Evolutionary conservation across 371 early-diverging fungal species (phyloP).

Genomic region (Circinella umbellata): DNA sequence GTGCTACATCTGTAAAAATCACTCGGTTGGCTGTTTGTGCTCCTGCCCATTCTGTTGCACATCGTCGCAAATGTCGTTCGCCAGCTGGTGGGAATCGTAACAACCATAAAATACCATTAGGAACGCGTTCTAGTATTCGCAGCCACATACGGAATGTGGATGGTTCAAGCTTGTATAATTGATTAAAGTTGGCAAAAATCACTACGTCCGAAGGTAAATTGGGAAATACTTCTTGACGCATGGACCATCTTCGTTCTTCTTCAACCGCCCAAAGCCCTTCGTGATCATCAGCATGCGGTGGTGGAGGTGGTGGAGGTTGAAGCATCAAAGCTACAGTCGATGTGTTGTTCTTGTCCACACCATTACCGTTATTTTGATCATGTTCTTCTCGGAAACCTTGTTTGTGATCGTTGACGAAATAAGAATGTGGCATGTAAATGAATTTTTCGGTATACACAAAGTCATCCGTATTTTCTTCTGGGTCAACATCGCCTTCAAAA

Average conservation of each 20-base stretch:
- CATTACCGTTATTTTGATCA: neutral
- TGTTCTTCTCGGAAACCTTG: conserved; percentile 89
- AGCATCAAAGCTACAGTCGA: neutral
- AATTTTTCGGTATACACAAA: conserved; percentile 89
- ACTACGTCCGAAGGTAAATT: conserved; percentile 78
- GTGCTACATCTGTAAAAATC: conserved; percentile 92
- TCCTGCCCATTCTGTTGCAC: conserved; percentile 81
- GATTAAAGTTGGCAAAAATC: conserved; percentile 95
- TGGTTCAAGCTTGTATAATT: conserved; percentile 91
- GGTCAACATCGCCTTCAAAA: conserved; percentile 78
- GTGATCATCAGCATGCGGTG: conserved; percentile 34
- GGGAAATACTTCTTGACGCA: conserved; percentile 90
- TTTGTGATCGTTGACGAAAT: conserved; percentile 92
- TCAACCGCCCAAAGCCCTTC: conserved; percentile 76
- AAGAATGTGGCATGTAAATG: conserved; percentile 93
- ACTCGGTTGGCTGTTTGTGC: conserved; percentile 80
- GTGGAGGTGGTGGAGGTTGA: conserved; percentile 5
- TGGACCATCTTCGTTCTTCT: conserved; percentile 81
- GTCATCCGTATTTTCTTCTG: conserved; percentile 64
- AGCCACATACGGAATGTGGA: conserved; percentile 85
- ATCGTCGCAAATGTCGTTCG: conserved; percentile 73
- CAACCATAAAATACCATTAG: conserved; percentile 88
- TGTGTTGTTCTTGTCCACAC: conserved; percentile 15
- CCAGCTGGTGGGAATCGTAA: conserved; percentile 91
- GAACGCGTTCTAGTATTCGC: conserved; percentile 79